Evolutionary conservation across 192 early-diverging fungal species (phyloP), one percentile per base, ranked within the genome.

Genomic region (Dissophora ornata): DNA sequence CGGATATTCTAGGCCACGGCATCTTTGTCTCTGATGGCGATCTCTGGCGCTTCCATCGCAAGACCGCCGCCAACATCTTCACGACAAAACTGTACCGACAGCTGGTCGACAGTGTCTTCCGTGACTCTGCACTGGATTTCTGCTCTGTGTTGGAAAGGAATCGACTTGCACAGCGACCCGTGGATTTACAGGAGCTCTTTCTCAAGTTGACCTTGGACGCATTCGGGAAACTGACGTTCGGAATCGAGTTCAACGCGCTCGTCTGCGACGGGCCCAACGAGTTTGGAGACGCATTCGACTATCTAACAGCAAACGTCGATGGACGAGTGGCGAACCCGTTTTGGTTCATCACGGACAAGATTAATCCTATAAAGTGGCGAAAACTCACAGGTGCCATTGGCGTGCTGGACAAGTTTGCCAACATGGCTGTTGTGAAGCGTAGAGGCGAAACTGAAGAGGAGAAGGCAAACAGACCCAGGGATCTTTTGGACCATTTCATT

Each of bases 11-110:
- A 6, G 87, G 87, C 22, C 42, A 70, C 19, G 87, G 87, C 7
- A 89, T 89, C 70, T 89, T 89, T 70, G 84, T 82, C 59, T 53
- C 79, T 13, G 88, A 89, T 53, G 80, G 81, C 24, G 84, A 85
- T 5, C 30, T 15, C 2, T 90, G 88, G 87, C 41, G 66, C 2
- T 56, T 60, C n/a, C 84, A 86, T 25, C 64, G 87, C 50, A 88
- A 90, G 56, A 71, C 79, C 21, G 67, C 79, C 6, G 25, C 73
- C 36, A 77, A 67, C 53, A 62, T 77, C 33, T 77, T 77, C 46
- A 67, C 63, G 28, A 67, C 59, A 50, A 60, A 62, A 46, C 50
- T 77, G 28, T 77, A 77, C 50, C 73, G 73, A 10, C 63, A 67
- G 24, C 46, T 77, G 0, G 64, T 67, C 22, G 21, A 67, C 3